A percentile compares a stretch with the other conserved stretches of the same genome.
Conservation (phyloP, 2,329 filamentous ascomycete species). For the Chrysosphaeria jannelii region DNA sequence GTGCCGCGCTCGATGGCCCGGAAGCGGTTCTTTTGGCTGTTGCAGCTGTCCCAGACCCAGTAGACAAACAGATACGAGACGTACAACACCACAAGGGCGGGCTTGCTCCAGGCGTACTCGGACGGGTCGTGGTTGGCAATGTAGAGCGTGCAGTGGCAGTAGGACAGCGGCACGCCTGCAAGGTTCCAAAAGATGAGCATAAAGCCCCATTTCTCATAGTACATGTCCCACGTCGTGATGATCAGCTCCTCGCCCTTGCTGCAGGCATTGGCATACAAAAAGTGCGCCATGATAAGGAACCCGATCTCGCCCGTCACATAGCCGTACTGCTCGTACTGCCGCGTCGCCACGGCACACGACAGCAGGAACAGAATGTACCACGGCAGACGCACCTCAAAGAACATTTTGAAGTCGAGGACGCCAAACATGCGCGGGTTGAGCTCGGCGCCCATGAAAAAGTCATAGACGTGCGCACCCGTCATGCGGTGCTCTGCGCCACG, state of each 20-base stretch:
- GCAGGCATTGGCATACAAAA: conserved; percentile 57
- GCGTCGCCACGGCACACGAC: conserved; percentile 34
- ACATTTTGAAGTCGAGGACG: conserved; percentile 77
- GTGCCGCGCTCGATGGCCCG: conserved; percentile 38
- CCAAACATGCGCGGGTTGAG: conserved; percentile 67
- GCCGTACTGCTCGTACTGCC: conserved; percentile 49
- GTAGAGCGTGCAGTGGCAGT: conserved; percentile 63
- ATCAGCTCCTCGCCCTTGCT: conserved; percentile 62
- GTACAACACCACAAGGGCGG: conserved; percentile 28
- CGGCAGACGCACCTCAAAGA: conserved; percentile 62
- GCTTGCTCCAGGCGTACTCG: conserved; percentile 35
- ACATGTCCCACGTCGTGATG: conserved; percentile 63
- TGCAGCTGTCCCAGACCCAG: conserved; percentile 61
- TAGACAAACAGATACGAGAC: conserved; percentile 41
- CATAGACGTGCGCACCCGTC: conserved; percentile 55
- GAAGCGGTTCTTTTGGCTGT: conserved; percentile 67
- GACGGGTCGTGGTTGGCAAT: conserved; percentile 43
- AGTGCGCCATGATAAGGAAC: conserved; percentile 52
- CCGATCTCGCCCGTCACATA: conserved; percentile 45
- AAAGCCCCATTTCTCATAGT: conserved; percentile 70
- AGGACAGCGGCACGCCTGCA: conserved; percentile 49
- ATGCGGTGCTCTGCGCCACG: conserved; percentile 75
- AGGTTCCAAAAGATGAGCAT: conserved; percentile 82
- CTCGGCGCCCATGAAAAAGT: conserved; percentile 79
- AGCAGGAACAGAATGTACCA: conserved; percentile 59